These are phyloP conservation scores for Metahyphopichia silvanorum DNA, from an alignment of 805 yeast species.

Conservation along the genomic window DNA sequence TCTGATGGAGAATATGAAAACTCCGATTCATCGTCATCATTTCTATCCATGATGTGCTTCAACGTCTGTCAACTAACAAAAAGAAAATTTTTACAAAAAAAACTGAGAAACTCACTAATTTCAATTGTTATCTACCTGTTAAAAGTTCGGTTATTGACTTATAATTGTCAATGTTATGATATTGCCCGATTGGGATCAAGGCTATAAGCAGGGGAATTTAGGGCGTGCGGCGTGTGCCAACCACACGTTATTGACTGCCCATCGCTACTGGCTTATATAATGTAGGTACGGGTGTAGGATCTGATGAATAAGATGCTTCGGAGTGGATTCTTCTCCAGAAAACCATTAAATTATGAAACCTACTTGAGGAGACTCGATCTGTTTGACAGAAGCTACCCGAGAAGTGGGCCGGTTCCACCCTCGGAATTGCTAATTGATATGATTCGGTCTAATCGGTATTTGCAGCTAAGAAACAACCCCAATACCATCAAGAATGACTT, in stretches of 20 bases:
- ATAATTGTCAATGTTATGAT: no score
- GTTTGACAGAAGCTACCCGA: conserved; percentile 5
- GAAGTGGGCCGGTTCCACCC: neutral
- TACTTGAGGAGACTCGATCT: conserved; percentile 13
- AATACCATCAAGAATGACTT: conserved; percentile 4
- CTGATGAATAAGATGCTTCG: no score
- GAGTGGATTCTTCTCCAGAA: conserved; percentile 14
- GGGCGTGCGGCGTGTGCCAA: no score
- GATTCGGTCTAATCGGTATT: conserved; percentile 18
- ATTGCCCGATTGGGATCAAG: no score
- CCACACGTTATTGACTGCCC: no score
- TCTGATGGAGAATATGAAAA: conserved; percentile 10
- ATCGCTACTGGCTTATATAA: no score
- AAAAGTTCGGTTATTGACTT: no score
- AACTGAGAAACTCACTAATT: neutral
- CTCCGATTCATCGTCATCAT: conserved; percentile 6
- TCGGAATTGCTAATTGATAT: conserved; percentile 15
- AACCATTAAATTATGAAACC: conserved; percentile 26
- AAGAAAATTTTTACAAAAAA: neutral
- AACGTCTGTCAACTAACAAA: no score
- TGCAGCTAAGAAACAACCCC: conserved; percentile 11
- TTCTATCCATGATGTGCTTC: no score
- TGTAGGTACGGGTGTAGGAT: no score
- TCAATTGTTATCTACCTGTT: no score
- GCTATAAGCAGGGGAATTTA: no score